Evolutionary conservation across 2,329 filamentous ascomycete genomes (phyloP), one percentile per base, ranked within the genome.

Genomic region (Exophiala mesophila): DNA sequence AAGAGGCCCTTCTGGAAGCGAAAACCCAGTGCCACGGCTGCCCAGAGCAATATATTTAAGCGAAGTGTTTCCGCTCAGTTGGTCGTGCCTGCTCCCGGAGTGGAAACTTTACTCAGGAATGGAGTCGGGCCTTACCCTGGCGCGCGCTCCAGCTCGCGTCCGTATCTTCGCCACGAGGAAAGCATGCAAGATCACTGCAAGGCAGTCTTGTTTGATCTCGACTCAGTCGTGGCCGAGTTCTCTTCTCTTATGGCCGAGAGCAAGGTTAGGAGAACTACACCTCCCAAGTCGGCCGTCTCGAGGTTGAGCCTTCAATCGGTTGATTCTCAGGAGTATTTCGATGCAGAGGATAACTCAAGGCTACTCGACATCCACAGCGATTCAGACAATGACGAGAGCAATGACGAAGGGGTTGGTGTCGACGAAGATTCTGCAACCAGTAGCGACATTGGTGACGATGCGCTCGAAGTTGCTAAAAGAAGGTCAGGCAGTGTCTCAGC

Each of bases 1-100:
- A 87, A 74, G 60, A 77, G 80, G 45, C 73, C 87, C 0, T 97
- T 98, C 59, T 98, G 92, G 92, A 94, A 88, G 63, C 80, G 90
- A 35, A 96, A 94, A 65, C 72, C 82, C 1, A 89, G 81, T 55
- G 67, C 62, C 30, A 64, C 60, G 19, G 57, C 57, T 15, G 43
- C 43, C 45, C 19, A 62, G 59, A 36, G 68, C 60, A 69, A 58
- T 41, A 54, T 68, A 29, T 69, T 71, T 53, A 67, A 63, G 40
- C 65, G 70, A 59, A 73, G 66, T 50, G 64, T 73, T n/a, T 74
- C 74, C 19, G 68, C 72, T 9, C 76, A 79, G 55, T 60, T 76
- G 15, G 66, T 68, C 3, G 69, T 73, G 5, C 70, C 73, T 10
- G 61, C 67, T 4, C 64, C 69, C 8, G 56, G 62, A 26, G 57